Evolutionary conservation across 129 eudicot genomes (phyloP).

Genomic region (Helichrysum umbraculigerum): DNA sequence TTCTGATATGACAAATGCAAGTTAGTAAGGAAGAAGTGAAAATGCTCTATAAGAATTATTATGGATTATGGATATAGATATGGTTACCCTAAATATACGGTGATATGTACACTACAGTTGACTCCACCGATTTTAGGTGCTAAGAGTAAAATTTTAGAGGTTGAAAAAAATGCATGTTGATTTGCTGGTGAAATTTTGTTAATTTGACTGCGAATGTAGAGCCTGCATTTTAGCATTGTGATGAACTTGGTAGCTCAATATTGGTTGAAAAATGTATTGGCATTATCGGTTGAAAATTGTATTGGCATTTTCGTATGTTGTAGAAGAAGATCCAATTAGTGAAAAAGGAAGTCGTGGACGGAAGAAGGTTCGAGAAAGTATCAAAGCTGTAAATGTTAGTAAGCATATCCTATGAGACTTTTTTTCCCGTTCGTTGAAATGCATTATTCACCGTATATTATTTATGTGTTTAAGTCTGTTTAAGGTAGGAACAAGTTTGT

Average conservation of each 20-base stretch:
- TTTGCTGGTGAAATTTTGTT: neutral
- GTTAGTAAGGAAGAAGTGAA: too few species aligned
- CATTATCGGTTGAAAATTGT: conserved; percentile 16
- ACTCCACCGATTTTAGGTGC: neutral
- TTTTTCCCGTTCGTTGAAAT: neutral
- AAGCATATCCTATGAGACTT: conserved; percentile 26
- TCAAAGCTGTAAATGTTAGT: conserved; percentile 51
- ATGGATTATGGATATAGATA: too few species aligned
- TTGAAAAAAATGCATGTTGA: neutral
- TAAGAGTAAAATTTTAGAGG: neutral
- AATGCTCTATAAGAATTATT: too few species aligned
- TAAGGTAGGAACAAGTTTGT: neutral
- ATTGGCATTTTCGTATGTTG: conserved; percentile 24
- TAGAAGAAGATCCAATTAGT: conserved; percentile 58
- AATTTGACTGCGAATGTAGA: neutral
- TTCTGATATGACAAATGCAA: too few species aligned
- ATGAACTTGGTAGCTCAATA: conserved; percentile 13
- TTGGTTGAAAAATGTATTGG: conserved; percentile 18
- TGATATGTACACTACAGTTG: too few species aligned
- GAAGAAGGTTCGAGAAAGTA: conserved; percentile 39
- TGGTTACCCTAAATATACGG: too few species aligned
- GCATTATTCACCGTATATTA: neutral
- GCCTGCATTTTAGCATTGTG: conserved; percentile 7
- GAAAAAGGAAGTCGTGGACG: conserved; percentile 56
- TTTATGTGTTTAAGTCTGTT: conserved; percentile 6